phyloP scores from a whole-genome alignment of 2,329 filamentous ascomycete species.

The Colletotrichum australisinense region DNA sequence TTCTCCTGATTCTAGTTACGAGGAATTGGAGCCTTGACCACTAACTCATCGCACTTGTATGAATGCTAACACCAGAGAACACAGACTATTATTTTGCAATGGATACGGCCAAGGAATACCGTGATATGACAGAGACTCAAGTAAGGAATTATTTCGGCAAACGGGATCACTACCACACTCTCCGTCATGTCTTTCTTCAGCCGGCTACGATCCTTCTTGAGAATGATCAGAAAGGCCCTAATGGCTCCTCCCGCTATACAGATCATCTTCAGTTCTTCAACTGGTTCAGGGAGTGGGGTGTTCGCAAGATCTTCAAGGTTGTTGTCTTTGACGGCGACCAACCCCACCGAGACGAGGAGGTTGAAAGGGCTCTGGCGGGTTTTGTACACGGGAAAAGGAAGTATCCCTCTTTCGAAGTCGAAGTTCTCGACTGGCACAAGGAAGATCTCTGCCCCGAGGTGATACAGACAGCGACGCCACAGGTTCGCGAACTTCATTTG shows the following conservation, averaged over 20 bases:
- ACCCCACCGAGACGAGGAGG: slow-evolving; percentile 44
- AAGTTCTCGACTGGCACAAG: slow-evolving; percentile 45
- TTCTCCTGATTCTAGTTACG: background rate
- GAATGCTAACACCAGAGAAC: background rate
- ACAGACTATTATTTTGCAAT: background rate
- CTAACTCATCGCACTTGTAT: background rate
- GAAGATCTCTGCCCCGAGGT: slow-evolving; percentile 38
- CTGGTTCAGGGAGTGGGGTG: slow-evolving; percentile 40
- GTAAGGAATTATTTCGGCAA: background rate
- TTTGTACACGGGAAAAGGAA: background rate
- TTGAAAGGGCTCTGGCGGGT: slow-evolving; percentile 39
- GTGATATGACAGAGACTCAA: background rate
- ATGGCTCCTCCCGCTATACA: background rate
- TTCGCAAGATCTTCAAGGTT: slow-evolving; percentile 43
- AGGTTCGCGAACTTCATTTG: slow-evolving; percentile 39
- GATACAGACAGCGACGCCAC: slow-evolving; percentile 33
- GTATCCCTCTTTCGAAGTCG: slow-evolving; percentile 39
- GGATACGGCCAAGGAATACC: background rate
- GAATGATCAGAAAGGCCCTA: background rate
- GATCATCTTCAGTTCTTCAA: slow-evolving; percentile 42
- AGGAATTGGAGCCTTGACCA: background rate
- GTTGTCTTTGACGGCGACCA: slow-evolving; percentile 40
- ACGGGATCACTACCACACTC: background rate
- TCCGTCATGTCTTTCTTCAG: background rate
- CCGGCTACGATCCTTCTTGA: background rate